Evolutionary conservation across 805 yeast genomes (phyloP).

Genomic region (Teunomyces lycoperdinae): DNA sequence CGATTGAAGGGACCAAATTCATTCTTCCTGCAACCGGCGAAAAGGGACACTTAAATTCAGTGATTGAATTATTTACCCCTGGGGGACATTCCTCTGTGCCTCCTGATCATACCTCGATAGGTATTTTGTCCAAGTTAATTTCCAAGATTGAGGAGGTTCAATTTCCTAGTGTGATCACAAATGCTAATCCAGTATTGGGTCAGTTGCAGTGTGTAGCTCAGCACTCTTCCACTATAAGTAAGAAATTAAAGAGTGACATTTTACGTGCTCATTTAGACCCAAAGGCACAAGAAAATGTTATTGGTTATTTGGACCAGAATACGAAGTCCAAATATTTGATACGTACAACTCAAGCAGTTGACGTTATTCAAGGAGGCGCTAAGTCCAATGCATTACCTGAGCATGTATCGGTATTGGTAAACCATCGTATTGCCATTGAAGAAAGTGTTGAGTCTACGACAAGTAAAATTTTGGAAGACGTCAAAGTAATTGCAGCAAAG

Average conservation of each 20-base stretch:
- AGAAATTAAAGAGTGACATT: slow-evolving; percentile 32
- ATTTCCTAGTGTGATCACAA: slow-evolving; percentile 37
- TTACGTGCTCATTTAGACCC: slow-evolving; percentile 35
- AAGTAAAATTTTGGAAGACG: slow-evolving; percentile 29
- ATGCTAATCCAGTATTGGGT: slow-evolving; percentile 42
- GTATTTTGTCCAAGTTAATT: slow-evolving; percentile 43
- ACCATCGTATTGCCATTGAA: slow-evolving; percentile 48
- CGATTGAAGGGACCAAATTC: slow-evolving; percentile 34
- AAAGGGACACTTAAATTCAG: slow-evolving; percentile 44
- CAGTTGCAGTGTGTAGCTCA: slow-evolving; percentile 48
- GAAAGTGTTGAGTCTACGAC: slow-evolving; percentile 32
- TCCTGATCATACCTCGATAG: slow-evolving; percentile 48
- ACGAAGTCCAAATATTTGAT: slow-evolving; percentile 33
- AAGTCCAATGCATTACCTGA: slow-evolving; percentile 53
- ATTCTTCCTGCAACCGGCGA: slow-evolving; percentile 48
- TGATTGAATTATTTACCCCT: slow-evolving; percentile 40
- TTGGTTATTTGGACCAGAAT: slow-evolving; percentile 29
- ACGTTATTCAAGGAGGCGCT: slow-evolving; percentile 47
- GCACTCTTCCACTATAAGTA: slow-evolving; percentile 34
- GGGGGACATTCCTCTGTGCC: slow-evolving; percentile 55
- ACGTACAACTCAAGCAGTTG: slow-evolving; percentile 48
- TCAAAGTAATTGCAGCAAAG: slow-evolving; percentile 30
- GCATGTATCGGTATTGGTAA: slow-evolving; percentile 40
- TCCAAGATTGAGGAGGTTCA: slow-evolving; percentile 35
- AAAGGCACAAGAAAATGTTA: slow-evolving; percentile 35